Evolutionary conservation across 1,284 basidiomycete species (phyloP), one percentile per base, ranked within the genome.

Genomic region (Trametes versicolor): DNA sequence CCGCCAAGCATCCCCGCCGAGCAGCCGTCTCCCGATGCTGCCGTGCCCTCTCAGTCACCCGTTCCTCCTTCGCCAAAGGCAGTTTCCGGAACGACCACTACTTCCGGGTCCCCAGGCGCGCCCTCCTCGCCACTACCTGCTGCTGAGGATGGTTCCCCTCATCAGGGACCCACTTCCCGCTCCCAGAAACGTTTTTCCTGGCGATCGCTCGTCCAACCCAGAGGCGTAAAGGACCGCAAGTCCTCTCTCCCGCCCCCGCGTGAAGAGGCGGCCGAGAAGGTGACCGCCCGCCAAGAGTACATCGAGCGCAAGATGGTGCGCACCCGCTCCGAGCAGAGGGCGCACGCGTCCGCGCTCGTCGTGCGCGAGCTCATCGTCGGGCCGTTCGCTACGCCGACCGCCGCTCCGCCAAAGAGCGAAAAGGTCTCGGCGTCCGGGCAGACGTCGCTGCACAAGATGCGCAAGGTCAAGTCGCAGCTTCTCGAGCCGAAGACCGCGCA

Each of bases 351-450:
- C 25, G 92, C 92, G 1, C 67, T 85, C 58, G 76, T 87, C 50
- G 79, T 92, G 50, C 88, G 89, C 54, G 81, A 86, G 8, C 79
- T 93, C 69, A 94, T 94, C 69, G 75, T 91, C 62, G 92, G 91
- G 1, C 80, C 83, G 13, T 76, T 67, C 60, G 62, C 68, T 6
- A 49, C 49, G 6, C 68, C 68, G 7, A 60, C 63, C 19, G 60
- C 57, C 7, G 65, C 65, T 79, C 32, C 70, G 25, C 65, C 78
- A 17, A 73, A 75, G 32, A 69, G 75, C 32, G 73, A 77, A 4
- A 69, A 78, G 76, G 76, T 82, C 58, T 76, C 79, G 17, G 80
- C 79, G 63, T 32, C 70, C 50, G 70, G 71, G 12, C 60, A 67
- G 67, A 75, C 29, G 65, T 81, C 86, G 25, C 82, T 79, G 67